These are phyloP conservation scores for Groenewaldozyma tartarivorans DNA, from an alignment of 805 yeast species.

Conservation along the genomic window DNA sequence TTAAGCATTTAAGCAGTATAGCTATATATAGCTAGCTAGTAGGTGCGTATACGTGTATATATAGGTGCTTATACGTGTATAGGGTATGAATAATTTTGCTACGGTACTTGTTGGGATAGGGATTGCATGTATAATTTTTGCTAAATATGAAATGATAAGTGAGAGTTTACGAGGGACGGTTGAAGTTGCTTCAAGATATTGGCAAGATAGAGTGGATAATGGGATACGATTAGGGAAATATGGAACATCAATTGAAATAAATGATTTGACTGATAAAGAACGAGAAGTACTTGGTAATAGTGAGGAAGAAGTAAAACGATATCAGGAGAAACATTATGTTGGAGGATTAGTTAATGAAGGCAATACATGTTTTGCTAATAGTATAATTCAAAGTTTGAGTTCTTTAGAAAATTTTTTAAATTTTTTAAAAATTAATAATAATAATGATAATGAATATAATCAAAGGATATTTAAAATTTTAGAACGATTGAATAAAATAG, in stretches of 20 bases:
- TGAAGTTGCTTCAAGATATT: constrained; percentile 24
- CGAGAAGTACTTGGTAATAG: neutral
- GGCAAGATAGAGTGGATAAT: constrained; percentile 22
- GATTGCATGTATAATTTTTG: constrained; percentile 17
- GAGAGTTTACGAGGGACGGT: constrained; percentile 27
- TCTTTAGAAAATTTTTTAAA: constrained; percentile 53
- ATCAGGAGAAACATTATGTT: constrained; percentile 28
- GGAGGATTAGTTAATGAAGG: constrained; percentile 90
- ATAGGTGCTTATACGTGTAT: too few species aligned
- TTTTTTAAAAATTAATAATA: constrained; percentile 3
- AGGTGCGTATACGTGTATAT: too few species aligned
- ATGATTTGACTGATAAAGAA: neutral
- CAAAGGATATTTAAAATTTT: constrained; percentile 4
- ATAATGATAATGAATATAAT: neutral
- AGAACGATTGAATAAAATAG: constrained; percentile 22
- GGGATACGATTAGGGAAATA: constrained; percentile 7
- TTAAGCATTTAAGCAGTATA: too few species aligned
- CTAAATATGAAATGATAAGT: constrained; percentile 4
- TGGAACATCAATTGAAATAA: constrained; percentile 5
- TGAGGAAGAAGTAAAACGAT: neutral
- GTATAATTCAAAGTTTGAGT: constrained; percentile 76
- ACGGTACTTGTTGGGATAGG: constrained; percentile 1
- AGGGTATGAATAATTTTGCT: neutral
- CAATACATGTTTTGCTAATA: constrained; percentile 90
- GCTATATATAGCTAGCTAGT: too few species aligned